These are phyloP conservation scores for Neurospora sp. DNA, from an alignment of 495 filamentous ascomycete genomes.

Conservation along the genomic window DNA sequence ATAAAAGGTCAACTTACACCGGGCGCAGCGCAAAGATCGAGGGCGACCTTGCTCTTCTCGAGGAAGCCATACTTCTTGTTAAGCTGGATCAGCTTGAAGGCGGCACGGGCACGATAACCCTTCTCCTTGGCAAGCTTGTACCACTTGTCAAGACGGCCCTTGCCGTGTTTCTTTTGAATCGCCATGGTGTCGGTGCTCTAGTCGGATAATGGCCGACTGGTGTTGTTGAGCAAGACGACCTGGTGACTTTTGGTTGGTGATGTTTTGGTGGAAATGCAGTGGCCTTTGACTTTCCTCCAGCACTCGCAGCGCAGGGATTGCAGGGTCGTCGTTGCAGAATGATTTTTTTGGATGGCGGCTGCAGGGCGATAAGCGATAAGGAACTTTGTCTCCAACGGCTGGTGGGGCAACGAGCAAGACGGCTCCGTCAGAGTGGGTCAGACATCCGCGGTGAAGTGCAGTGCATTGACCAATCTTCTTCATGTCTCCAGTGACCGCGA, in stretches of 20 bases:
- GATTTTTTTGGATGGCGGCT: slow-evolving; percentile 3
- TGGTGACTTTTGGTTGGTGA: background rate
- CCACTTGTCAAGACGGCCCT: slow-evolving; percentile 99
- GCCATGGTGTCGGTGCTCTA: slow-evolving; percentile 52
- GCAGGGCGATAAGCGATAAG: slow-evolving; percentile 22
- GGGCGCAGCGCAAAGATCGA: slow-evolving; percentile 96
- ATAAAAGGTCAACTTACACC: slow-evolving; percentile 50
- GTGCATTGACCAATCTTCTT: background rate
- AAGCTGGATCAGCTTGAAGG: slow-evolving; percentile 96
- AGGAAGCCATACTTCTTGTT: slow-evolving; percentile 99
- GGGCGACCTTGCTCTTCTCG: slow-evolving; percentile 86
- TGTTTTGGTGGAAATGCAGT: background rate
- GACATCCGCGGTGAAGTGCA: background rate
- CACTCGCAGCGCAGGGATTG: slow-evolving; percentile 1
- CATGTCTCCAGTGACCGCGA: background rate
- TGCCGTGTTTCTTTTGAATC: slow-evolving; percentile 98
- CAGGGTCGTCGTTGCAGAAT: slow-evolving; percentile 1
- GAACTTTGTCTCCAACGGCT: background rate
- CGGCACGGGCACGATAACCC: slow-evolving; percentile 90
- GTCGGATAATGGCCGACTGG: slow-evolving; percentile 1
- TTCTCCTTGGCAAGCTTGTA: slow-evolving; percentile 86
- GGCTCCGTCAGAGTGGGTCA: background rate
- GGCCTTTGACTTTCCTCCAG: background rate
- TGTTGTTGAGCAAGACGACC: slow-evolving; percentile 1
- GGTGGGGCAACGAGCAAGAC: background rate